phyloP scores from a whole-genome alignment of 495 filamentous ascomycete species.

The Parathielavia hyrcaniae region DNA sequence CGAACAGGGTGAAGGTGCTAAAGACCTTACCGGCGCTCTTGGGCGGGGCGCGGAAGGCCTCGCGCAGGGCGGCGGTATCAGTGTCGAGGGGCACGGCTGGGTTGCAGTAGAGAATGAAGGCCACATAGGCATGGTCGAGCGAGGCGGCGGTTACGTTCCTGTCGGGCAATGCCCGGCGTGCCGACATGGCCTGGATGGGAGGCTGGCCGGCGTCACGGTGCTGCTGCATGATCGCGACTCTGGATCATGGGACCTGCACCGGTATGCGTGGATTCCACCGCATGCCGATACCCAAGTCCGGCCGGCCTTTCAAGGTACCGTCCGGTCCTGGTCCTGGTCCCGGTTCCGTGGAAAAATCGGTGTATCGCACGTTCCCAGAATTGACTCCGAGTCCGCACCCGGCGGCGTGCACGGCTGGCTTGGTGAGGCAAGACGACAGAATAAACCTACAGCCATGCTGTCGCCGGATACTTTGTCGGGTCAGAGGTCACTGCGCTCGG shows the following conservation, averaged over 20 bases:
- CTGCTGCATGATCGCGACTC: conserved; percentile 5
- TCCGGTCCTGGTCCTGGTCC: background rate
- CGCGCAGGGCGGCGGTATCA: conserved; percentile 67
- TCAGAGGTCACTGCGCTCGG: too few relatives aligned
- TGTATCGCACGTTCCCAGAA: too few relatives aligned
- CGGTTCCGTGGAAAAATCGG: background rate
- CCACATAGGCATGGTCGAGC: conserved; percentile 80
- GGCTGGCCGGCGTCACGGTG: conserved; percentile 17
- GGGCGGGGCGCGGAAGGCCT: conserved; percentile 75
- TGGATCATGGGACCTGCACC: conserved; percentile 8
- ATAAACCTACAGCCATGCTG: too few relatives aligned
- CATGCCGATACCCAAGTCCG: conserved; percentile 4
- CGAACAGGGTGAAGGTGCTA: conserved; percentile 72
- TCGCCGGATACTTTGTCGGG: too few relatives aligned
- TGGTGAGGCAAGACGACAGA: too few relatives aligned
- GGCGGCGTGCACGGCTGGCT: too few relatives aligned
- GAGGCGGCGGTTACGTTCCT: conserved; percentile 62
- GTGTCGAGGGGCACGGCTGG: conserved; percentile 64
- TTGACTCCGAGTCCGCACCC: too few relatives aligned
- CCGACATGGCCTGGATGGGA: conserved; percentile 2
- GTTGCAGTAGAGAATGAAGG: conserved; percentile 90
- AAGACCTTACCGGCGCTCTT: conserved; percentile 92
- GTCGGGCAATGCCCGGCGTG: conserved; percentile 53
- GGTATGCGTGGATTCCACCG: background rate
- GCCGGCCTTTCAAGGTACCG: background rate